Percentiles rank a stretch among this genome's conserved stretches.
phyloP scores from a whole-genome alignment of 148 eudicot species.

The Polygonum maritimum region DNA sequence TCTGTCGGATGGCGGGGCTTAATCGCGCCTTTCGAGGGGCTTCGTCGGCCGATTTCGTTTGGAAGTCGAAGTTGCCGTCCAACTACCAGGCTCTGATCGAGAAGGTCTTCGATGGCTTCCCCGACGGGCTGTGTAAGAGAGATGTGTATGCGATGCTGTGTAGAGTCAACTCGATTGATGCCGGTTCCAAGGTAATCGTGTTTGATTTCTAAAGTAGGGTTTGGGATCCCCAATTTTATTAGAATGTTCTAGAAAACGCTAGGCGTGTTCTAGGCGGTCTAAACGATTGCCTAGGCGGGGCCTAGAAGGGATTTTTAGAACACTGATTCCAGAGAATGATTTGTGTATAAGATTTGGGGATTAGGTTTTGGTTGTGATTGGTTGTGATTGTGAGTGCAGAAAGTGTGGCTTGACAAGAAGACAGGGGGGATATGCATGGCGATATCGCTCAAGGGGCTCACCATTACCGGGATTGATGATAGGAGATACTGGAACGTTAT shows the following conservation, averaged over 20 bases:
- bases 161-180: slow-evolving; percentile 48
- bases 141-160: slow-evolving; percentile 58
- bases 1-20: slow-evolving; percentile 49
- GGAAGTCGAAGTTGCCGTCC: slow-evolving; percentile 68
- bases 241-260: no score
- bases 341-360: no score
- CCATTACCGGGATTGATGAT: slow-evolving; percentile 20
- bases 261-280: no score
- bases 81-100: slow-evolving; percentile 37
- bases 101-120: slow-evolving; percentile 30
- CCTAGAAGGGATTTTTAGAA: no score
- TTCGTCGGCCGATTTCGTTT: slow-evolving; percentile 75
- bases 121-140: slow-evolving; percentile 37
- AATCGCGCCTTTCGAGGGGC: slow-evolving; percentile 56
- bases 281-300: no score
- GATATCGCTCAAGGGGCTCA: slow-evolving; percentile 13
- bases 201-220: not conserved
- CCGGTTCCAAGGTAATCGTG: slow-evolving; percentile 48
- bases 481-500: slow-evolving; percentile 20
- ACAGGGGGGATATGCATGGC: slow-evolving; percentile 18
- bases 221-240: no score
- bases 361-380: not conserved
- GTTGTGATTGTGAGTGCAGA: not conserved
- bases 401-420: slow-evolving; percentile 18
- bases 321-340: no score